Conservation (phyloP, 192 early-diverging fungal species). For the Rhizoclosmatium globosum region DNA sequence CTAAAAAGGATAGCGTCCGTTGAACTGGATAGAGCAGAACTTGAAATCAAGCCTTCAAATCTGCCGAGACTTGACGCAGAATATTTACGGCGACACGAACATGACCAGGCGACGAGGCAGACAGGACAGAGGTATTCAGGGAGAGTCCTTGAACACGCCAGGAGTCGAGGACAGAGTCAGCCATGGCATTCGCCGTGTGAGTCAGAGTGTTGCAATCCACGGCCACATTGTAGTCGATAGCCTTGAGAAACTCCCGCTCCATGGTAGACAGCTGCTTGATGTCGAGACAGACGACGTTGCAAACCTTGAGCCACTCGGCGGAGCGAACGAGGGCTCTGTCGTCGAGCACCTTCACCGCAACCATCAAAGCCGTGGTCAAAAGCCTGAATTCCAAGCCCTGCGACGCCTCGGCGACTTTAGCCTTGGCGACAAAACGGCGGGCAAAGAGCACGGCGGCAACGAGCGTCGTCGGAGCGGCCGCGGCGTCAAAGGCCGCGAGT, state of each 20-base stretch:
- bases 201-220: no score
- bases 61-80: no score
- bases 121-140: no score
- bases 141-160: no score
- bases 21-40: no score
- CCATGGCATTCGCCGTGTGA: no score
- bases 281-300: background rate
- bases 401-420: background rate
- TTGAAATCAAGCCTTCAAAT: no score
- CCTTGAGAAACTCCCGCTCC: conserved; percentile 11
- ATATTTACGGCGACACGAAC: no score
- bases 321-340: background rate
- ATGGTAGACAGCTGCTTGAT: background rate
- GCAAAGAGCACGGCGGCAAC: background rate
- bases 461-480: background rate
- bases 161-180: no score
- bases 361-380: background rate
- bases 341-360: conserved; percentile 1
- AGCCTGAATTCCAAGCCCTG: background rate
- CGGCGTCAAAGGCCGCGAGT: background rate
- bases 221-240: background rate
- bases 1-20: no score
- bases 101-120: no score
- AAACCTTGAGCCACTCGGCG: background rate
- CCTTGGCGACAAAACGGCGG: background rate